These are phyloP conservation scores for Leccinum boreale DNA, from an alignment of 768 basidiomycete genomes.

Conservation along the genomic window DNA sequence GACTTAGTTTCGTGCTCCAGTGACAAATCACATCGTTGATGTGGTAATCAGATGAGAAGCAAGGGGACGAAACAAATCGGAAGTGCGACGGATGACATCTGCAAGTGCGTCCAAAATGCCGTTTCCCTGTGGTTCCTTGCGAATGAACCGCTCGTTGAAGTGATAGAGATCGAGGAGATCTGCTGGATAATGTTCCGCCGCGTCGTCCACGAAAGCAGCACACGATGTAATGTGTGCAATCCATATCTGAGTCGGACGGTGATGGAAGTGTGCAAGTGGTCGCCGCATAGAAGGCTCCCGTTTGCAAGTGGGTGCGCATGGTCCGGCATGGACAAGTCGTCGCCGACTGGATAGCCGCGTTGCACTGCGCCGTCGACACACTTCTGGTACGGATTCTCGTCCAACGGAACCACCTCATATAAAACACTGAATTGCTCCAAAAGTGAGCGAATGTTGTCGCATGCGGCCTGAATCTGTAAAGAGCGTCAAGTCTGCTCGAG, in stretches of 20 bases:
- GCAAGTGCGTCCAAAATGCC: neutral
- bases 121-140: neutral
- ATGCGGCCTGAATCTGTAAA: neutral
- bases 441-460: neutral
- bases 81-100: neutral
- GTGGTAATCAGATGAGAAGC: neutral
- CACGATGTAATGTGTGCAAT: neutral
- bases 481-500: neutral
- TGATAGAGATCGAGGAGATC: neutral
- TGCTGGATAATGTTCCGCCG: neutral
- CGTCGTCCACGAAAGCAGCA: neutral
- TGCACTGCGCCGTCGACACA: neutral
- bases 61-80: neutral
- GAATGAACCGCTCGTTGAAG: neutral
- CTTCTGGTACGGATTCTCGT: neutral
- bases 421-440: neutral
- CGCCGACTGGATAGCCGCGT: neutral
- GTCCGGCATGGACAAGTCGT: neutral
- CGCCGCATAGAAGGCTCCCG: neutral
- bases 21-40: neutral
- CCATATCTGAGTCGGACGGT: neutral
- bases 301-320: neutral
- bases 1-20: neutral
- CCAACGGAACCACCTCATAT: neutral
- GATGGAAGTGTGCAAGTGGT: neutral